Conservation (phyloP, 129 eudicot genomes). For the Flaveria trinervia region DNA sequence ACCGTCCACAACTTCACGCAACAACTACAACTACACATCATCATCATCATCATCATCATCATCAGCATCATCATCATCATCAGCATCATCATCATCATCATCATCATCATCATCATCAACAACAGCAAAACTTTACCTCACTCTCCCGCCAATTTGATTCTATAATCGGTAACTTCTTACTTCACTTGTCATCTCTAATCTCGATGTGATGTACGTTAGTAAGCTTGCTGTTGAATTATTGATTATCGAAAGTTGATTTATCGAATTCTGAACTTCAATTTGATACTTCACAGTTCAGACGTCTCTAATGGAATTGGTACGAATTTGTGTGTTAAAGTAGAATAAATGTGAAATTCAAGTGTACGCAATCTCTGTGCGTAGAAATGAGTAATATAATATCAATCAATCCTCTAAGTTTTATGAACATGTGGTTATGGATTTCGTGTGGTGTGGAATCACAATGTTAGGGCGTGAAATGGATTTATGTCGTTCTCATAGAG, state of each 20-base stretch:
- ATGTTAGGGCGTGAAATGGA: conserved; percentile 9
- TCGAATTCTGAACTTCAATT: conserved; percentile 5
- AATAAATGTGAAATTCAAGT: background rate
- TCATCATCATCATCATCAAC: background rate
- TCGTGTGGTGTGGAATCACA: conserved; percentile 6
- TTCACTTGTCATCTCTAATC: background rate
- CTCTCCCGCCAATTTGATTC: conserved; percentile 1
- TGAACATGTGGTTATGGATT: background rate
- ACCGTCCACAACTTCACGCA: conserved; percentile 1
- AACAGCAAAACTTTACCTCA: background rate
- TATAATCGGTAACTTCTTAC: conserved; percentile 18
- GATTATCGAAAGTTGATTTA: conserved; percentile 12
- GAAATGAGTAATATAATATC: background rate
- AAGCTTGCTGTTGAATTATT: background rate
- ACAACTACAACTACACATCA: background rate
- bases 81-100: too few relatives aligned
- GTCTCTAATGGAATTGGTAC: background rate
- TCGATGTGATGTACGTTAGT: background rate
- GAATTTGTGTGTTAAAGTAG: conserved; percentile 10
- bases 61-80: background rate
- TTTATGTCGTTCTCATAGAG: background rate
- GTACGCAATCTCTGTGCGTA: background rate
- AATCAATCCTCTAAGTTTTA: conserved; percentile 13
- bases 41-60: background rate
- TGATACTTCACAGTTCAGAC: background rate